Evolutionary conservation across 768 basidiomycete species (phyloP), one percentile per base, ranked within the genome.

Genomic region (Mycena venus): DNA sequence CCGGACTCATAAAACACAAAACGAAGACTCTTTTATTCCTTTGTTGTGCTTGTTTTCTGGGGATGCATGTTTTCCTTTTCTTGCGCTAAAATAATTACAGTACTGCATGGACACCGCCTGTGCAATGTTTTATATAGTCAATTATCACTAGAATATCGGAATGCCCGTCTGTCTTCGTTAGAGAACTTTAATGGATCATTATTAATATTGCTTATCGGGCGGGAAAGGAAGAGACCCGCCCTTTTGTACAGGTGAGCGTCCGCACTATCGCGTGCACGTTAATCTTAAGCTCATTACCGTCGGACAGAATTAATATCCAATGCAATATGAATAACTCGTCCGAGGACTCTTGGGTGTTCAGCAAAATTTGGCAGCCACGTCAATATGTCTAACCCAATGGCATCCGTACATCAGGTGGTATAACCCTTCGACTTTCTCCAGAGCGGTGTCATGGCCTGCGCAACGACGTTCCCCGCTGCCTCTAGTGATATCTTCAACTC

Each of bases 371-470:
- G 58, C 34, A 59, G 31, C n/a, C 25, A 47, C 12, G 62, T 36
- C 47, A 64, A 51, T 5, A 61, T 61, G 60, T 42, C 25, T 23
- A 23, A 7, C 32, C 55, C 29, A 56, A 47, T 19, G n/a, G 42
- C 29, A 49, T 51, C 36, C 27, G 25, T 27, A 25, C 17, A 53
- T 68, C 58, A 68, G 44, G 68, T 31, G 65, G 66, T 70, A 68
- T 72, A 78, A 7, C 62, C 83, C 64, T 82, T 85, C 8, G 80
- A 79, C 42, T 82, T 80, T 65, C 82, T 82, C 90, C 87, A 92
- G 62, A 92, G 79, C 5, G 90, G 90, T 9, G 90, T 91, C 29
- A 91, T 79, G 14, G 91, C 91, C 75, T 92, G 90, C 19, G 90
- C 85, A 2, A 91, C 91, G 32, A 85, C 89, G 71, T 86, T 92